Evolutionary conservation across 1,284 basidiomycete genomes (phyloP), one percentile per base, ranked within the genome.

Genomic region (Chondrostereum purpureum): DNA sequence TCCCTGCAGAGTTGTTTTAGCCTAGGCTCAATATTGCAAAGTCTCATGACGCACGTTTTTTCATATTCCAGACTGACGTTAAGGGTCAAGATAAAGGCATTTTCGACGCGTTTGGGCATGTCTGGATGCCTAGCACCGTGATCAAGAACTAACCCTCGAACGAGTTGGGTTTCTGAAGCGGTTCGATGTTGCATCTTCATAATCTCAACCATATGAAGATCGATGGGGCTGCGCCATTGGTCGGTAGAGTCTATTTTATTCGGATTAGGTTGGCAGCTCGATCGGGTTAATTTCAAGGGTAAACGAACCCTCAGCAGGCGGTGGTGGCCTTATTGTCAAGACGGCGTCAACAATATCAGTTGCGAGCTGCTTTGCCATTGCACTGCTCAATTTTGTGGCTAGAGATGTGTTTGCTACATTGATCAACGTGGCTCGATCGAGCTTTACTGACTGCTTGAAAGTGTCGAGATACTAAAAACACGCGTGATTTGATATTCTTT

Each of bases 111-210:
- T 73, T 95, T 98, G 39, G 96, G 94, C 96, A 99, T 99, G 67
- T 99, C 96, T 3, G 95, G 94, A 69, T 99, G 96, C 54, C 96
- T 75, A 40, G 92, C 93, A 54, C 96, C 96, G 63, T 99, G 92
- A 66, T 91, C 88, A 58, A 99, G 75, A 39, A 99, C 96, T 47
- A 99, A 76, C 43, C 96, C 96, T 55, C 90, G 87, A 56, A 99
- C 75, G 42, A 99, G 81, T 64, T 96, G 89, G n/a, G 96, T 99
- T 68, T 99, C 96, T 37, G 92, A 93, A 49, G 96, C 93, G 43
- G 88, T 94, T 60, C 93, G 87, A 72, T 99, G 96, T 67, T 98
- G 95, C 96, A 99, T 99, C 75, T 99, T 99, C 95, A 99, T 99
- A 57, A 99, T 86, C 68, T 99, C 96, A 46, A 99, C 77, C 96